These are phyloP conservation scores for Phanerochaete sordida DNA, from an alignment of 768 basidiomycete species.

Conservation along the genomic window DNA sequence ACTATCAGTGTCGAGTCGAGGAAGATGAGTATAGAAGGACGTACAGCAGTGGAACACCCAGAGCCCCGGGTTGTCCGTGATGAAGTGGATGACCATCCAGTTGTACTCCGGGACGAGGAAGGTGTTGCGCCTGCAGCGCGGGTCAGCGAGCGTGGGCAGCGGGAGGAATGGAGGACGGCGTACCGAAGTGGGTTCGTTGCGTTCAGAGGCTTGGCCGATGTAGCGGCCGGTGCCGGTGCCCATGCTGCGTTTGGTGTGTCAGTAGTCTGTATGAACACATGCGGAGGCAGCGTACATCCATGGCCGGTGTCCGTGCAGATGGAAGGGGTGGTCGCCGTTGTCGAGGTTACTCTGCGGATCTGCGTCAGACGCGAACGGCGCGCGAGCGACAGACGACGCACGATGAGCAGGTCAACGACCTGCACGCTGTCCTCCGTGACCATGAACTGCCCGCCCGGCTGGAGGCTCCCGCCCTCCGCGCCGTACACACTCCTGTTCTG, in stretches of 20 bases:
- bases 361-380: neutral
- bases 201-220: too few species aligned
- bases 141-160: neutral
- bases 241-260: too few species aligned
- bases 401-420: constrained; percentile 23
- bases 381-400: neutral
- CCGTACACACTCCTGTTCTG: constrained; percentile 12
- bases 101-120: constrained; percentile 36
- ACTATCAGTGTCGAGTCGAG: too few species aligned
- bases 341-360: constrained; percentile 19
- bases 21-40: too few species aligned
- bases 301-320: constrained; percentile 33
- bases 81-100: constrained; percentile 34
- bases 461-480: constrained; percentile 11
- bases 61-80: constrained; percentile 40
- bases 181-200: too few species aligned
- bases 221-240: too few species aligned
- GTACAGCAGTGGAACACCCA: too few species aligned
- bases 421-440: constrained; percentile 20
- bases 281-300: constrained; percentile 12
- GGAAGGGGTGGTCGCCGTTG: constrained; percentile 33
- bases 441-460: constrained; percentile 19
- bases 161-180: neutral
- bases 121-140: constrained; percentile 33
- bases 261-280: too few species aligned